A percentile compares a stretch with the other conserved stretches of the same genome.
Evolutionary conservation across 2,329 filamentous ascomycete genomes (phyloP).

Genomic region (Metarhizium anisopliae): DNA sequence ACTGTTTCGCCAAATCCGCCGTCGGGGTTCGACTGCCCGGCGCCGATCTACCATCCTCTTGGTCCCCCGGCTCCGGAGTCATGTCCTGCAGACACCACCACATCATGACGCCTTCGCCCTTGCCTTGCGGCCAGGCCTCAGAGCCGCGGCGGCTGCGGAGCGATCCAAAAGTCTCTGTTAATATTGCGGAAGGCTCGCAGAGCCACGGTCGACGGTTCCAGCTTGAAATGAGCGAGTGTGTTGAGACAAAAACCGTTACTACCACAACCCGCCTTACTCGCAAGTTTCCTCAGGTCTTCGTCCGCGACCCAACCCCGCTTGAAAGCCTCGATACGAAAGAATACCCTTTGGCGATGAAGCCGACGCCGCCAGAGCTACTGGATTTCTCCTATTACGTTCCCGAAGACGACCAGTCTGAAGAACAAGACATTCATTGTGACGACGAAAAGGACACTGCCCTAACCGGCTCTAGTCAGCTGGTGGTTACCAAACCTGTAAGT

Average conservation of each 20-base stretch:
- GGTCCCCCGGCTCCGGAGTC: slow-evolving; percentile 8
- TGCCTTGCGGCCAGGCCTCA: slow-evolving; percentile 24
- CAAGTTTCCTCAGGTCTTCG: slow-evolving; percentile 76
- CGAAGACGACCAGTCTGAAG: slow-evolving; percentile 10
- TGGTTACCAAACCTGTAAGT: slow-evolving; percentile 14
- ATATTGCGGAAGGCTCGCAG: slow-evolving; percentile 32
- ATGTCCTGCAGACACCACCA: slow-evolving; percentile 3
- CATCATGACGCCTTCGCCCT: slow-evolving; percentile 30
- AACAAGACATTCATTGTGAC: slow-evolving; percentile 18
- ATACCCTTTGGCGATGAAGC: slow-evolving; percentile 77
- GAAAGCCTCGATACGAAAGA: slow-evolving; percentile 74
- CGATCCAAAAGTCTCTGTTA: slow-evolving; percentile 36
- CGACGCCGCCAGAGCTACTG: slow-evolving; percentile 70
- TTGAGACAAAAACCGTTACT: slow-evolving; percentile 67
- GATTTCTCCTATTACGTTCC: slow-evolving; percentile 66
- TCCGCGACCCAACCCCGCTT: slow-evolving; percentile 63
- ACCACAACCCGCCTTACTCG: slow-evolving; percentile 85
- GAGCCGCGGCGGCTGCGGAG: slow-evolving; percentile 25
- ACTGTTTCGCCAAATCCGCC: neutral
- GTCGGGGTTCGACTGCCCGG: slow-evolving; percentile 3
- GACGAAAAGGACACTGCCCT: slow-evolving; percentile 10
- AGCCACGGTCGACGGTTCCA: slow-evolving; percentile 32
- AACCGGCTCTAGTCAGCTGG: neutral
- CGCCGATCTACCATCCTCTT: neutral
- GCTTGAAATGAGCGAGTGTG: slow-evolving; percentile 54